Percentiles rank a stretch among this genome's conserved stretches.
These are phyloP conservation scores for Gonapodya sp. DNA, from an alignment of 192 early-diverging fungal genomes.

Conservation along the genomic window DNA sequence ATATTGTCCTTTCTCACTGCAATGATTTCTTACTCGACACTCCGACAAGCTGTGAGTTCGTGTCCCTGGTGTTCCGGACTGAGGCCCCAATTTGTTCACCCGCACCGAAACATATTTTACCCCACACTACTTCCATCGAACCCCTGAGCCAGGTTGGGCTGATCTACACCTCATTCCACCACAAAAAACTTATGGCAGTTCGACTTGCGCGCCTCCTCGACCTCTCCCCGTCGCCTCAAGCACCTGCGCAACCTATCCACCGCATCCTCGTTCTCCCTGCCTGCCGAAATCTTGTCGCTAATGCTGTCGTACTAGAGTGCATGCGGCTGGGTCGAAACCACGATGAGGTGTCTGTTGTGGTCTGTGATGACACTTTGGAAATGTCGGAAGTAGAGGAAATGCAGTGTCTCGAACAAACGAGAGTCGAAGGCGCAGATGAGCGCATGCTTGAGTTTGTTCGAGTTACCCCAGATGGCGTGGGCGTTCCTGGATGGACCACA, in stretches of 20 bases:
- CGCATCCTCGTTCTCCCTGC: background rate
- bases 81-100: too few relatives aligned
- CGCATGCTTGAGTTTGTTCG: background rate
- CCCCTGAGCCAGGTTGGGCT: background rate
- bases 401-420: background rate
- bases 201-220: background rate
- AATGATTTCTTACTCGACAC: background rate
- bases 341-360: background rate
- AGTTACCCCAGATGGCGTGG: background rate
- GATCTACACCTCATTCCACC: background rate
- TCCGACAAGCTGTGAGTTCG: background rate
- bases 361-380: background rate
- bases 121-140: too few relatives aligned
- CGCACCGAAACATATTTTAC: too few relatives aligned
- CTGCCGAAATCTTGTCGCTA: background rate
- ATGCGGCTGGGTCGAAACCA: background rate
- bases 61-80: background rate
- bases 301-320: background rate
- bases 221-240: background rate
- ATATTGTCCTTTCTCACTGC: background rate
- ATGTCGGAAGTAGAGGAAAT: background rate
- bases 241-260: background rate
- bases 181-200: background rate
- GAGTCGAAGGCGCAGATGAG: background rate
- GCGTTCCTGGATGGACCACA: background rate